Conservation (phyloP, 495 filamentous ascomycete species). For the Diplogelasinospora grovesii region DNA sequence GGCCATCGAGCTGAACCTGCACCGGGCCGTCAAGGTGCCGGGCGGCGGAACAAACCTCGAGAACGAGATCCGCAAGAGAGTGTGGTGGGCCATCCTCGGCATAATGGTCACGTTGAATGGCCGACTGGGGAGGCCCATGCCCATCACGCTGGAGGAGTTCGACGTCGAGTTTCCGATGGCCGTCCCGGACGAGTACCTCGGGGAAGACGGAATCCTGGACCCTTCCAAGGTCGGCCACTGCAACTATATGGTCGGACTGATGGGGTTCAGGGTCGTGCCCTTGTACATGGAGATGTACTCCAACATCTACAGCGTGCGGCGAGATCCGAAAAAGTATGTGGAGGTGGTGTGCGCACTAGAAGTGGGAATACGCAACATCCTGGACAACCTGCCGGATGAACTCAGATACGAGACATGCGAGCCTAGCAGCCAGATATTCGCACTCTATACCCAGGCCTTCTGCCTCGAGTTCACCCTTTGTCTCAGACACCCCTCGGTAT, state of each 20-base stretch:
- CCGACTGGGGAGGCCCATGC: conserved; percentile 70
- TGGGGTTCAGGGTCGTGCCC: conserved; percentile 51
- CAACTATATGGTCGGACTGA: conserved; percentile 56
- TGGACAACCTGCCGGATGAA: conserved; percentile 50
- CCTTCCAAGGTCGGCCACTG: conserved; percentile 49
- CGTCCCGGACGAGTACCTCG: conserved; percentile 59
- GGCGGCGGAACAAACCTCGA: conserved; percentile 52
- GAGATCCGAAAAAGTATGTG: conserved; percentile 52
- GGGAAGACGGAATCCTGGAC: conserved; percentile 44
- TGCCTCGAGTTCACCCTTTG: conserved; percentile 42
- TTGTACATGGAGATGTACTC: conserved; percentile 65
- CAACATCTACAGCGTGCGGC: conserved; percentile 60
- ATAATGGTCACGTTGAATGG: conserved; percentile 60
- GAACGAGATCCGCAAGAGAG: conserved; percentile 67
- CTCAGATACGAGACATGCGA: conserved; percentile 42
- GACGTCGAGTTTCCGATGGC: conserved; percentile 68
- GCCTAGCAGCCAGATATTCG: conserved; percentile 46
- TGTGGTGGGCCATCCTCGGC: conserved; percentile 63
- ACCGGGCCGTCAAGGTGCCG: conserved; percentile 58
- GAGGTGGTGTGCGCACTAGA: conserved; percentile 57
- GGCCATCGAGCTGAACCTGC: conserved; percentile 65
- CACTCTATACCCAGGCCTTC: conserved; percentile 42
- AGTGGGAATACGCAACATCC: conserved; percentile 48
- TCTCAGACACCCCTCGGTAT: conserved; percentile 67
- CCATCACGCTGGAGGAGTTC: conserved; percentile 60